Evolutionary conservation across 345 rosid species (phyloP), one percentile per base, ranked within the genome.

Genomic region (Luvunga scandens): DNA sequence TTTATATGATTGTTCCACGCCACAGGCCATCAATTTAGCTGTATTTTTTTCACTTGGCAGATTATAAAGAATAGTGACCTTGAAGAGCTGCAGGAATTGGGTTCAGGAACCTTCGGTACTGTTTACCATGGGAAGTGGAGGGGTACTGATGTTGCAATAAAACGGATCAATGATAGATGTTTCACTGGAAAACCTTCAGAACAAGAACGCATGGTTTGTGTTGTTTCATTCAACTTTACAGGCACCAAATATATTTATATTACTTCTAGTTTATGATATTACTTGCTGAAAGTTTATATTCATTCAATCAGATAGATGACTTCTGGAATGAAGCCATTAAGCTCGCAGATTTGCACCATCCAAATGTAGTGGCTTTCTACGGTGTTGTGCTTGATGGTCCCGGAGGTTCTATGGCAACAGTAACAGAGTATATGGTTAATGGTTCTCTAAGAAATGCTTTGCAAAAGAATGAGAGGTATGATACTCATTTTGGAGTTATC

Each of bases 261-360:
- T 31, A 45, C 30, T 50, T n/a, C 21, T 38, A 7, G 55, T 25
- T 31, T 66, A 6, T 62, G 50, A 36, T 21, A 19, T 42, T 69
- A 25, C 50, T 73, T 69, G 22, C 65, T 76, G 61, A 75, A 42
- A 31, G 21, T 30, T 22, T 60, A 53, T 31, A 55, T 77, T 56
- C 64, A 57, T 79, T 67, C 57, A 57, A 81, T 62, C 84, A 92
- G 94, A 85, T 86, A 57, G 84, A 88, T 75, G 92, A 92, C 75
- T 92, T 92, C 88, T 90, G 94, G 96, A 92, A 92, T 59, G 96
- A 92, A 81, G 94, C 96, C 18, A 84, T 84, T 72, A 89, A 89
- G 74, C 94, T 92, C 65, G 94, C 94, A 72, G 94, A 90, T 77
- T 80, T 92, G 90, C 96, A 91, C 83, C 93, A 91, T 77, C 96